These are phyloP conservation scores for Dryas drummondii DNA, from an alignment of 306 rosid species.

Conservation along the genomic window DNA sequence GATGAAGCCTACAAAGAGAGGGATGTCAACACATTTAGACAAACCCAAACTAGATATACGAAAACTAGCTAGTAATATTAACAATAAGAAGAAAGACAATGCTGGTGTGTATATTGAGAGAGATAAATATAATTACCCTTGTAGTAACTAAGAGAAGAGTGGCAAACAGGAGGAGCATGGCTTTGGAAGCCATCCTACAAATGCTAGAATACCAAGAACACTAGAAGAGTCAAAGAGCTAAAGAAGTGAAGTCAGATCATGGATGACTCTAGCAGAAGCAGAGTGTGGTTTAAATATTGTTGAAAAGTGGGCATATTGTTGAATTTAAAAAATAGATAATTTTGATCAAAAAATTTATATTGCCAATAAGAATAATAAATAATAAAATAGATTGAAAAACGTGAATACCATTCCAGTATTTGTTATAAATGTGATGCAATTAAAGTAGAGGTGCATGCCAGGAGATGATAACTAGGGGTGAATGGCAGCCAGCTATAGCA, in stretches of 20 bases:
- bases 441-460: no score
- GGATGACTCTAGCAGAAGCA: neutral
- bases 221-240: neutral
- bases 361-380: no score
- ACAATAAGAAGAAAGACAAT: neutral
- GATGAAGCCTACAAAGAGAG: slow-evolving; percentile 39
- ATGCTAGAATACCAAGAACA: slow-evolving; percentile 17
- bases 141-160: slow-evolving; percentile 39
- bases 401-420: no score
- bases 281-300: slow-evolving; percentile 37
- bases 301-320: neutral
- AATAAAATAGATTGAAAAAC: no score
- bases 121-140: slow-evolving; percentile 27
- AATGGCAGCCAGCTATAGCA: no score
- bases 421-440: no score
- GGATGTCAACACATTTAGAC: slow-evolving; percentile 13
- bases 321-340: no score
- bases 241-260: neutral
- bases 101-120: neutral
- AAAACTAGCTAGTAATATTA: neutral
- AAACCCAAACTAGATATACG: neutral
- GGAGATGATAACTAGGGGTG: no score
- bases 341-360: no score
- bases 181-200: slow-evolving; percentile 47
- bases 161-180: slow-evolving; percentile 36